These are phyloP conservation scores for Botrytis fragariae DNA, from an alignment of 2,329 filamentous ascomycete species.

Conservation along the genomic window DNA sequence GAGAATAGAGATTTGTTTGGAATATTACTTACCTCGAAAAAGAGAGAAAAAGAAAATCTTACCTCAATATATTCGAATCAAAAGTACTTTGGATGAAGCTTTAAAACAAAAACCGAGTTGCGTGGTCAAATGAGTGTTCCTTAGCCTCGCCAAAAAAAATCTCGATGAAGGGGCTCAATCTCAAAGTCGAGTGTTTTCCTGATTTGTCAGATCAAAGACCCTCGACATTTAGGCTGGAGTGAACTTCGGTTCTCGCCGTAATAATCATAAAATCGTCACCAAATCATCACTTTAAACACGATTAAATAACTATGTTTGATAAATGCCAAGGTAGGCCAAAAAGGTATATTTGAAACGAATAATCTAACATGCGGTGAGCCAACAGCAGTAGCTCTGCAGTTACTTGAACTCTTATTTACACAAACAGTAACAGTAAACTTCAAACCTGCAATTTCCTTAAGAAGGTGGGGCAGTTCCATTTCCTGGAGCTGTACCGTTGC, in stretches of 20 bases:
- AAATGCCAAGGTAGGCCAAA: neutral
- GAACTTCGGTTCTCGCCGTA: neutral
- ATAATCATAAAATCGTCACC: neutral
- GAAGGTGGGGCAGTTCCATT: neutral
- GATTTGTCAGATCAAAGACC: too few relatives aligned
- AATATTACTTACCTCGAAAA: neutral
- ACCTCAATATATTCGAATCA: rapidly evolving
- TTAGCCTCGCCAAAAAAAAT: neutral
- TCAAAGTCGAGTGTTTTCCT: too few relatives aligned
- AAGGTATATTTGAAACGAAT: neutral
- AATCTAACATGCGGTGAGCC: neutral
- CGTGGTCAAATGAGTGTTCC: neutral
- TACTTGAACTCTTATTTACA: neutral
- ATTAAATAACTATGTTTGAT: neutral
- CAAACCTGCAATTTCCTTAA: neutral
- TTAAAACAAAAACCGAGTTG: rapidly evolving
- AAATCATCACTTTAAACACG: neutral
- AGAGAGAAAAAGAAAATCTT: rapidly evolving
- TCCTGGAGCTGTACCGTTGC: neutral
- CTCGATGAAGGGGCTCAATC: neutral
- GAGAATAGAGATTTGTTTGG: neutral
- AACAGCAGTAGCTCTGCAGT: neutral
- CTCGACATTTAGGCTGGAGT: neutral
- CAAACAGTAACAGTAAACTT: neutral
- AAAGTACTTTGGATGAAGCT: neutral